Evolutionary conservation across 2,329 filamentous ascomycete genomes (phyloP).

Genomic region (Aspergillus tubingensis): DNA sequence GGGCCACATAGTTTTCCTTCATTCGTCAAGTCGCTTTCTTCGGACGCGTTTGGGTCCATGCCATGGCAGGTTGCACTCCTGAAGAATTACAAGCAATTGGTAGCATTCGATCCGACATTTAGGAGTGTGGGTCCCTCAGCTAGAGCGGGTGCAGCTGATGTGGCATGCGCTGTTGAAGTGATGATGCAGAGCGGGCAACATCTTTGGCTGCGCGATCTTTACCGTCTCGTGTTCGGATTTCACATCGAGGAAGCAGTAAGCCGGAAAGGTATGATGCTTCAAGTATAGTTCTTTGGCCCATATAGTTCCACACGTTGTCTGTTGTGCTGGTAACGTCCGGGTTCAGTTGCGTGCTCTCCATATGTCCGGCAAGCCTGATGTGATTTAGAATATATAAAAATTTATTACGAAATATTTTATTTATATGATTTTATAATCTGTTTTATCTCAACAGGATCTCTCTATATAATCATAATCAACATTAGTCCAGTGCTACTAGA

Average conservation of each 20-base stretch:
- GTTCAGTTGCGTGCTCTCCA: too few relatives aligned
- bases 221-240: conserved; percentile 81
- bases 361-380: too few relatives aligned
- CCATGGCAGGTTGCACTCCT: conserved; percentile 71
- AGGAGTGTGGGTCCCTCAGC: conserved; percentile 41
- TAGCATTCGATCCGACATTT: conserved; percentile 72
- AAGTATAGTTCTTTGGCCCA: conserved; percentile 25
- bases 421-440: too few relatives aligned
- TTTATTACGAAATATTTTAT: too few relatives aligned
- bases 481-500: too few relatives aligned
- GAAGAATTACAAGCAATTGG: conserved; percentile 76
- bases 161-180: conserved; percentile 75
- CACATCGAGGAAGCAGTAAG: conserved; percentile 73
- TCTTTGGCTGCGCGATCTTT: conserved; percentile 78
- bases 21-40: conserved; percentile 74
- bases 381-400: too few relatives aligned
- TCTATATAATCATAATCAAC: too few relatives aligned
- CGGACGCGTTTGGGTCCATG: conserved; percentile 74
- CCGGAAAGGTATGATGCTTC: conserved; percentile 60
- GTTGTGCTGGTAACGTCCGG: too few relatives aligned
- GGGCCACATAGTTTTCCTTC: conserved; percentile 62
- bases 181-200: conserved; percentile 74
- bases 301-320: too few relatives aligned
- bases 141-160: conserved; percentile 63
- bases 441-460: too few relatives aligned